phyloP scores from a whole-genome alignment of 2,329 filamentous ascomycete species.

The Botryotinia convoluta region DNA sequence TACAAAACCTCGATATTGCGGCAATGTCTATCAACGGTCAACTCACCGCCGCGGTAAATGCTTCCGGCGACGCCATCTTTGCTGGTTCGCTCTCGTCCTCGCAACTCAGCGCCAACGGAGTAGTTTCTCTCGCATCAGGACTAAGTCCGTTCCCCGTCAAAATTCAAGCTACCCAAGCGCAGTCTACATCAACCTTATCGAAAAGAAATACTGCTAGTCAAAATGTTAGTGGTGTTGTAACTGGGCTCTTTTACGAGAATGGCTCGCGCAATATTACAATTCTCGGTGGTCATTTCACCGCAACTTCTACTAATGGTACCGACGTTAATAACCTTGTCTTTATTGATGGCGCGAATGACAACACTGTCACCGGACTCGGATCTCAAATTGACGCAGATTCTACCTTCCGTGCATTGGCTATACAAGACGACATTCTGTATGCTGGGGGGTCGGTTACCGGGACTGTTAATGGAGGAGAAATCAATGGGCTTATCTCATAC shows the following conservation, averaged over 20 bases:
- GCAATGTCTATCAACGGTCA: constrained; percentile 68
- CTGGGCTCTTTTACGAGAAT: constrained; percentile 73
- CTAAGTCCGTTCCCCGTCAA: constrained; percentile 59
- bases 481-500: constrained; percentile 78
- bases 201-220: constrained; percentile 48
- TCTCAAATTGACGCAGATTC: constrained; percentile 67
- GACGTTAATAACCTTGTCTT: constrained; percentile 77
- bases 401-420: constrained; percentile 68
- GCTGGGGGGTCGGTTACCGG: constrained; percentile 81
- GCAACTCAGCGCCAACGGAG: constrained; percentile 69
- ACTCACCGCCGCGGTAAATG: constrained; percentile 67
- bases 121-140: constrained; percentile 58
- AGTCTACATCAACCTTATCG: constrained; percentile 41
- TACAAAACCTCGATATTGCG: constrained; percentile 69
- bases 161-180: constrained; percentile 44
- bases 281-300: constrained; percentile 81
- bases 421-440: constrained; percentile 67
- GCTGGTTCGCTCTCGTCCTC: constrained; percentile 81
- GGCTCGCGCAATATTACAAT: constrained; percentile 77
- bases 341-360: constrained; percentile 70
- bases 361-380: constrained; percentile 67
- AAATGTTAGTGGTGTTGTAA: constrained; percentile 65
- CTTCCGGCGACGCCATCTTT: constrained; percentile 64
- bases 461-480: constrained; percentile 55
- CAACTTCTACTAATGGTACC: constrained; percentile 65